phyloP scores from a whole-genome alignment of 2,329 filamentous ascomycete genomes.

The Stagonosporopsis tanaceti region DNA sequence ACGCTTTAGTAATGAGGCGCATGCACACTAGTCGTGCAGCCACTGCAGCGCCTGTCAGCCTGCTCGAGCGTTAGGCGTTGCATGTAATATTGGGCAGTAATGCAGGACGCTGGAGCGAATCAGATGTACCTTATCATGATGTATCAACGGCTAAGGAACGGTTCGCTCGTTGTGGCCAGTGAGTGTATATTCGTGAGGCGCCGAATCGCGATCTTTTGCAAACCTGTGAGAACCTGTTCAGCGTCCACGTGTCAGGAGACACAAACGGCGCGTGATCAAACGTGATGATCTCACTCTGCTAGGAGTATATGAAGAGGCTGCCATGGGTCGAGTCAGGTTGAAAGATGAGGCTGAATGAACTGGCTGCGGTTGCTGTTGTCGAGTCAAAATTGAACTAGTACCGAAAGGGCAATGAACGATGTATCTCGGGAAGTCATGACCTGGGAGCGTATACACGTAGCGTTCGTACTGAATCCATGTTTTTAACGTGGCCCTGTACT shows the following conservation, averaged over 20 bases:
- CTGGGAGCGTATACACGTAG: neutral
- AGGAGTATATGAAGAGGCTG: neutral
- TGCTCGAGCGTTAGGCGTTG: slow-evolving; percentile 30
- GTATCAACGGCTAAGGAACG: no score
- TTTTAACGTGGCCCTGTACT: no score
- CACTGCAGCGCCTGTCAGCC: slow-evolving; percentile 19
- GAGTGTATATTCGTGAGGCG: neutral
- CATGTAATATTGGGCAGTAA: slow-evolving; percentile 23
- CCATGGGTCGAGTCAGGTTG: no score
- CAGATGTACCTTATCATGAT: neutral
- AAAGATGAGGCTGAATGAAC: neutral
- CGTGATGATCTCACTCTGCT: neutral
- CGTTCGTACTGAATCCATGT: neutral
- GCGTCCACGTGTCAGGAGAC: slow-evolving; percentile 1
- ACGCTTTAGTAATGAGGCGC: slow-evolving; percentile 25
- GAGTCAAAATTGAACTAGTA: neutral
- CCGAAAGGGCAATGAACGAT: neutral
- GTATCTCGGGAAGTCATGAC: neutral
- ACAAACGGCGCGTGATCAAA: neutral
- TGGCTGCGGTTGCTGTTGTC: neutral
- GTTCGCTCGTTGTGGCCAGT: neutral
- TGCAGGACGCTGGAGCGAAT: slow-evolving; percentile 10
- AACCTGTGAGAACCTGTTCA: neutral
- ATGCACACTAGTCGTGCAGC: slow-evolving; percentile 29
- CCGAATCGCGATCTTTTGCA: neutral